These are phyloP conservation scores for Calonectria naviculata DNA, from an alignment of 2,329 filamentous ascomycete species.

Conservation along the genomic window DNA sequence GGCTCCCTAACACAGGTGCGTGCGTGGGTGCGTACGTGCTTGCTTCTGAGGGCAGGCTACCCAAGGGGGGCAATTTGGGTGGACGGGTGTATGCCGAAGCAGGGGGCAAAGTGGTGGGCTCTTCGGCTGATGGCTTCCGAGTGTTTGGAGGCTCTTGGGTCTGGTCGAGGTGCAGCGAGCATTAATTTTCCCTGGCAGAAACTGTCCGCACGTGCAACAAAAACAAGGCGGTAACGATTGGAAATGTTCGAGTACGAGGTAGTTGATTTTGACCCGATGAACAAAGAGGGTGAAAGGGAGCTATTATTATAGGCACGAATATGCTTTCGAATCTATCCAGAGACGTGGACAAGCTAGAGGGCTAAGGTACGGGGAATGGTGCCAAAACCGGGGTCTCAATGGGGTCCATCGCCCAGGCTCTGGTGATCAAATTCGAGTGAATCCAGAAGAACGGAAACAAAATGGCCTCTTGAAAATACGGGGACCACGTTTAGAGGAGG, in stretches of 20 bases:
- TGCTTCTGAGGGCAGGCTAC: neutral
- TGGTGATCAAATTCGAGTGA: neutral
- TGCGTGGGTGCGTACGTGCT: neutral
- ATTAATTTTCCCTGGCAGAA: neutral
- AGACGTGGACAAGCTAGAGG: neutral
- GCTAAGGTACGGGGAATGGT: neutral
- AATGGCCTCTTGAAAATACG: neutral
- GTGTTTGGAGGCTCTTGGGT: neutral
- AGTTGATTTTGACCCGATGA: neutral
- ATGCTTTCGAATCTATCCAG: neutral
- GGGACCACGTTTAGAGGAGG: neutral
- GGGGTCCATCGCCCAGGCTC: neutral
- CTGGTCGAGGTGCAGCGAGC: neutral
- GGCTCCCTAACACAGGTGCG: neutral
- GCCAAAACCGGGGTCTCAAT: neutral
- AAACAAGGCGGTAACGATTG: neutral
- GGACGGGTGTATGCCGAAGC: slow-evolving; percentile 4
- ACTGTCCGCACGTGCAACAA: neutral
- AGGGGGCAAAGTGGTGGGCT: neutral
- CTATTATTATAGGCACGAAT: slow-evolving; percentile 13
- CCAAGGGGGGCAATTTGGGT: neutral
- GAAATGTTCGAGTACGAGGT: neutral
- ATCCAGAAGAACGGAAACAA: neutral
- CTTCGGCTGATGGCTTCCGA: slow-evolving; percentile 3
- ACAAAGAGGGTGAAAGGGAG: neutral